These are phyloP conservation scores for Aspergillus sp. DNA, from an alignment of 2,329 filamentous ascomycete species.

Conservation along the genomic window DNA sequence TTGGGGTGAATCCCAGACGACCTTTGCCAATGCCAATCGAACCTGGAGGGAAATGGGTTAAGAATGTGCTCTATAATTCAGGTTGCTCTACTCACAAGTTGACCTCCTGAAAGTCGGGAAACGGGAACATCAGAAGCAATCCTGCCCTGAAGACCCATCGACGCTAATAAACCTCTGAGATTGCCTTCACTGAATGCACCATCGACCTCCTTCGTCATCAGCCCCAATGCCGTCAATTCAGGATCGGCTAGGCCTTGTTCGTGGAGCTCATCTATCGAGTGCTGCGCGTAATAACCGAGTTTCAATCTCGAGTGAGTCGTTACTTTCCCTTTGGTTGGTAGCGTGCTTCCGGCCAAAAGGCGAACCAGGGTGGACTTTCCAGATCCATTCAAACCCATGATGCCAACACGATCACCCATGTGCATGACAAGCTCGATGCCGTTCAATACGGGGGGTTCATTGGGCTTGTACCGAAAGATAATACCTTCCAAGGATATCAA, in stretches of 20 bases:
- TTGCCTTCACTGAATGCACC: slow-evolving; percentile 60
- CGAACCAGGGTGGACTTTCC: slow-evolving; percentile 78
- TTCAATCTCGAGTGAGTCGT: slow-evolving; percentile 64
- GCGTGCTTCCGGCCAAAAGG: slow-evolving; percentile 58
- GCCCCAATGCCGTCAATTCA: slow-evolving; percentile 58
- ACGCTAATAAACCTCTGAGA: slow-evolving; percentile 60
- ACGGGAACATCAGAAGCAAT: slow-evolving; percentile 70
- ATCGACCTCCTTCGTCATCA: slow-evolving; percentile 55
- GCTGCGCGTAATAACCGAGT: slow-evolving; percentile 74
- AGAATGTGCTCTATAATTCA: slow-evolving; percentile 9
- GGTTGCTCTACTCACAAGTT: slow-evolving; percentile 53
- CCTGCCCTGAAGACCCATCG: slow-evolving; percentile 66
- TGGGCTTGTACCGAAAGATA: slow-evolving; percentile 57
- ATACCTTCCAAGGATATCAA: slow-evolving; percentile 68
- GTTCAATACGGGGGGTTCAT: slow-evolving; percentile 49
- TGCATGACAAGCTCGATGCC: slow-evolving; percentile 65
- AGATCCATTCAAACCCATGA: slow-evolving; percentile 74
- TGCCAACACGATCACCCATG: slow-evolving; percentile 67
- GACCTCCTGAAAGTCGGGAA: slow-evolving; percentile 70
- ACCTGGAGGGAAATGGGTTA: slow-evolving; percentile 30
- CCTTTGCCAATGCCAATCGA: slow-evolving; percentile 59
- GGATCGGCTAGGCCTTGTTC: slow-evolving; percentile 48
- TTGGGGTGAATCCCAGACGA: slow-evolving; percentile 67
- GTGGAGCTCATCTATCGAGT: slow-evolving; percentile 68
- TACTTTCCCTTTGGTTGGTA: slow-evolving; percentile 58